Base-by-base conservation (phyloP, 2,329 filamentous ascomycete species). In the Fusarium camptoceras region DNA sequence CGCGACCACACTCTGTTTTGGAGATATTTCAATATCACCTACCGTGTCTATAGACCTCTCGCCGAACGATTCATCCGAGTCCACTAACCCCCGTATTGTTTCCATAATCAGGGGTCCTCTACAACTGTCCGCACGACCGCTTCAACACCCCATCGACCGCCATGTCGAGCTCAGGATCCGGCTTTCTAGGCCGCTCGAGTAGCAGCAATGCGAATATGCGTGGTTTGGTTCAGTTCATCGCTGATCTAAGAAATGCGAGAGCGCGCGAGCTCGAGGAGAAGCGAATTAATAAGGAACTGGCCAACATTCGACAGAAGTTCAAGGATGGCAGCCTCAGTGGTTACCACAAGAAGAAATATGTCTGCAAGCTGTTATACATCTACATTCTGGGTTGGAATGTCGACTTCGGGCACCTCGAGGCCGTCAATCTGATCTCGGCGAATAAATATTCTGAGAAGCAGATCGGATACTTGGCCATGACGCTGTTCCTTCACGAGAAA, bases 341-440 rank as follows among this genome's bases (percentile, higher is more conserved):
- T 72, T 99, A 99, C 79, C 94, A 98, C 85, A 98, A 97, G 86
- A 99, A 99, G 88, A 99, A 99, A 92, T 99, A 99, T 80, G 96
- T 99, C 73, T 99, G 96, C 93, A 99, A 99, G 90, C 89, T 99
- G 73, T 86, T 99, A 67, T 99, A 99, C 81, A 98, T 99, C 77
- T 99, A 99, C 81, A 99, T 99, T 65, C 88, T 99, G 71, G 96
- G 96, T 50, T 99, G 96, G 92, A 95, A 99, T 80, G 95, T 99
- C 82, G 97, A 98, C 81, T 99, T 99, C 81, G 96, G 96, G 59
- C 96, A 99, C 79, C 89, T 99, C 73, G 96, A 99, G 83, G 97
- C 97, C 34, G 95, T 99, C 78, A 98, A 98, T 78, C 88, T 99
- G 76, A 97, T 99, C 74, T 98, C 95, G 28, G 94, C 95, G 59